Evolutionary conservation across 2,329 filamentous ascomycete genomes (phyloP).

Genomic region (Hypoxylon sp.): DNA sequence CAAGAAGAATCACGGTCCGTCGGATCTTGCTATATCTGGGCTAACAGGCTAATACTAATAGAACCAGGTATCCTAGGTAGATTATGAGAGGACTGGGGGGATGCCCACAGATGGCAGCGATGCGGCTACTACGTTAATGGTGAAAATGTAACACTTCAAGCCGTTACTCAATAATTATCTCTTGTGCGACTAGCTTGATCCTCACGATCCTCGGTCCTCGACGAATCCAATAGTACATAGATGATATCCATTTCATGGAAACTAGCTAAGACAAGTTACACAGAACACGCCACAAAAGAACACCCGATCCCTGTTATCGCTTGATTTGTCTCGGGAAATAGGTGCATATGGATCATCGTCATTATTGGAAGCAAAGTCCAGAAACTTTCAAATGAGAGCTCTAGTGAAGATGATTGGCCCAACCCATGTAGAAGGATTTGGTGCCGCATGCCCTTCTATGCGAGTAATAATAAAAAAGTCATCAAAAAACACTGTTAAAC

Average conservation of each 20-base stretch:
- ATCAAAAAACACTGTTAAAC: conserved; percentile 14
- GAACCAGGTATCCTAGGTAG: neutral
- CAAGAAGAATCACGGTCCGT: conserved; percentile 11
- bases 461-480: conserved; percentile 19
- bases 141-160: neutral
- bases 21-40: neutral
- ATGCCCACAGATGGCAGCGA: neutral
- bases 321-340: conserved; percentile 29
- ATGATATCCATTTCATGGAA: conserved; percentile 2
- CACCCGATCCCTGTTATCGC: conserved; percentile 18
- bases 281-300: conserved; percentile 23
- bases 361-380: conserved; percentile 5
- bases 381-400: conserved; percentile 9
- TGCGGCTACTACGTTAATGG: conserved; percentile 3
- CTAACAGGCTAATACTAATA: neutral
- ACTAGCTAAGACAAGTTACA: conserved; percentile 27
- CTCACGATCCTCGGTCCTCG: conserved; percentile 10
- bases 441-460: conserved; percentile 15
- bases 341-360: conserved; percentile 26
- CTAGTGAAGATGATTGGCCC: conserved; percentile 19
- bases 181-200: conserved; percentile 2
- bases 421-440: conserved; percentile 24
- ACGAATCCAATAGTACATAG: conserved; percentile 12
- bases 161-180: conserved; percentile 8
- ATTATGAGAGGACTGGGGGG: neutral